Base-by-base conservation (phyloP, 164 flowering plant species). In the Piper longum region DNA sequence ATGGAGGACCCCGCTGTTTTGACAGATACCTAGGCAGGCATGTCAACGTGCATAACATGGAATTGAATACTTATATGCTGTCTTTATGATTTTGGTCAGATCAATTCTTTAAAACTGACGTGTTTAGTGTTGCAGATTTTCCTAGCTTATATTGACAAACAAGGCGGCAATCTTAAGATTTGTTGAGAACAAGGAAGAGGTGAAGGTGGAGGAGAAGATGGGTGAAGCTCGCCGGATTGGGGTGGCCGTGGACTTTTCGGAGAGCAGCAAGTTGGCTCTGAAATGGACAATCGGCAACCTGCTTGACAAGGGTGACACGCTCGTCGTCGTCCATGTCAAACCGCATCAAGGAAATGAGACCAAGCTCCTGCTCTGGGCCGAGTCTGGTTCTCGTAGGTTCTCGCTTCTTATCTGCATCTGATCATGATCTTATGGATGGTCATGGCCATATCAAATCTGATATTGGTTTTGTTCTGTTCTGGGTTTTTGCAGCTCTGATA, bases 241-340 rank as follows among this genome's bases (percentile, higher is more conserved):
- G 40, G 84, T 83, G 61, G 88, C 91, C 44, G 7, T 86, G 72
- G 91, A 86, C 60, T 84, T 77, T 83, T 86, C 91, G 0, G 70
- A 64, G 68, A 80, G 87, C 62, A 86, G 91, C 77, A 86, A 86
- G 60, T 16, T 39, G 1, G 88, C 88, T 64, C 77, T 82, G 39
- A 66, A 77, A 66, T 85, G 91, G 91, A 79, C 88, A 3, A 68
- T 80, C 42, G 83, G 79, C 44, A 83, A 85, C 67, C 65, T 86
- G 40, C 57, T 78, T 8, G 74, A 77, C 63, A 74, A 78, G 16
- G 83, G 75, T 3, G 91, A 85, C 55, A 82, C 84, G 48, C 11
- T 9, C 2, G 11, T 9, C 48, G 2, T 44, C 48, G 6, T 9
- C 48, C 48, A 44, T 44, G 48, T 44, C 48, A 44, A 44, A 44